phyloP scores from a whole-genome alignment of 2,329 filamentous ascomycete species.

The Alternaria dauci region DNA sequence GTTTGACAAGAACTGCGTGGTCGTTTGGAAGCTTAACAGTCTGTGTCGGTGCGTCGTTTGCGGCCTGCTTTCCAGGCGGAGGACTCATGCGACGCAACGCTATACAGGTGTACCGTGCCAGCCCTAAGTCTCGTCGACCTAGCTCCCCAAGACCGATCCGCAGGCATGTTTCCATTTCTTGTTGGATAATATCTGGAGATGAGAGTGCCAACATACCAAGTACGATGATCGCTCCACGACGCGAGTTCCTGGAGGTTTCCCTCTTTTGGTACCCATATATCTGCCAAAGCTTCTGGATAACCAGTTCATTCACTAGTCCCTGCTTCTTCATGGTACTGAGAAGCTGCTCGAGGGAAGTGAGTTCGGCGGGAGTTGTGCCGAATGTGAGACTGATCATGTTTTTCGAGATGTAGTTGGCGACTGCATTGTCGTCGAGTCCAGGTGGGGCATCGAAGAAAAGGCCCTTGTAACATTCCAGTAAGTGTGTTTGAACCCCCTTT shows the following conservation, averaged over 20 bases:
- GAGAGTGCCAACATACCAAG: constrained; percentile 96
- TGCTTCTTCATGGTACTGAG: constrained; percentile 98
- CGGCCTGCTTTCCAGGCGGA: constrained; percentile 69
- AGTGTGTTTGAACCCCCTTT: constrained; percentile 94
- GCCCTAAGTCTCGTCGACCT: constrained; percentile 81
- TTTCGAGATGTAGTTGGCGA: constrained; percentile 92
- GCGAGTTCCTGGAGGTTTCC: constrained; percentile 90
- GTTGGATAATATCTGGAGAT: constrained; percentile 89
- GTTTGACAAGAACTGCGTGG: constrained; percentile 81
- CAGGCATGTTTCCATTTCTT: constrained; percentile 94
- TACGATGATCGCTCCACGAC: constrained; percentile 93
- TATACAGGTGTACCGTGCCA: constrained; percentile 95
- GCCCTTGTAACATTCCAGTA: constrained; percentile 95
- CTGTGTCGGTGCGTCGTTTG: constrained; percentile 60
- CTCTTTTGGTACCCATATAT: constrained; percentile 90
- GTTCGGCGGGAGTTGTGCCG: constrained; percentile 89
- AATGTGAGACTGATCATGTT: constrained; percentile 99
- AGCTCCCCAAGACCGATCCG: constrained; percentile 84
- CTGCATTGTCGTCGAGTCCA: constrained; percentile 84
- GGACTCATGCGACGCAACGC: constrained; percentile 91
- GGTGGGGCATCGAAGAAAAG: constrained; percentile 96
- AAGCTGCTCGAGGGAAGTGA: constrained; percentile 94
- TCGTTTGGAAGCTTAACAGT: constrained; percentile 87
- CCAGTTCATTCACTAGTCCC: constrained; percentile 82
- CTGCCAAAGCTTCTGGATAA: constrained; percentile 94